These are phyloP conservation scores for Hemisphaericaspora subhashii DNA, from an alignment of 1,139 yeast genomes.

Conservation along the genomic window DNA sequence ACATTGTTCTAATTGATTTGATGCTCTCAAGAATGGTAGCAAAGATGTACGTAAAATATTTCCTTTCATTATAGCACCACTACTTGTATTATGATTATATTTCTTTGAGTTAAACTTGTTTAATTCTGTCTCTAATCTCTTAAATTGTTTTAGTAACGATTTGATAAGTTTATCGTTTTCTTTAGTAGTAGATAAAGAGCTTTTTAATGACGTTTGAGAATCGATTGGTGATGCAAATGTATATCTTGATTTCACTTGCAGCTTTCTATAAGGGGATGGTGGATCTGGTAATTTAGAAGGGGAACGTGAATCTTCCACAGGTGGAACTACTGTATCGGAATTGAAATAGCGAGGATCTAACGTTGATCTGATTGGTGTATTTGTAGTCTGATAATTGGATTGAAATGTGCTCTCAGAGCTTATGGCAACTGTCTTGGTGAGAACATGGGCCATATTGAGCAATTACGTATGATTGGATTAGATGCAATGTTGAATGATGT, in stretches of 20 bases:
- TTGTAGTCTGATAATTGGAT: too few species aligned
- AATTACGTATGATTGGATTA: too few species aligned
- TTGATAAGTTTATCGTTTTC: slow-evolving; percentile 30
- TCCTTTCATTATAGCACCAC: slow-evolving; percentile 52
- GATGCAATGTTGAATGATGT: too few species aligned
- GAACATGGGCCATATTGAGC: too few species aligned
- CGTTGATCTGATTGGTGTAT: too few species aligned
- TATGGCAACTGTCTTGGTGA: too few species aligned
- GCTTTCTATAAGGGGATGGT: neutral
- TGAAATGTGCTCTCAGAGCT: too few species aligned
- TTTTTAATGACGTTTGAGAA: slow-evolving; percentile 7
- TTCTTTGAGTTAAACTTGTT: slow-evolving; percentile 52
- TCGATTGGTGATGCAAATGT: slow-evolving; percentile 3
- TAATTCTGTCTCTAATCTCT: slow-evolving; percentile 45
- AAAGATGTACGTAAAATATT: slow-evolving; percentile 66
- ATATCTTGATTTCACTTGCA: slow-evolving; percentile 3
- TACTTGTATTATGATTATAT: slow-evolving; percentile 17
- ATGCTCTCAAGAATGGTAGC: slow-evolving; percentile 61
- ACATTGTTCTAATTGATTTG: slow-evolving; percentile 25
- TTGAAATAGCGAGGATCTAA: too few species aligned
- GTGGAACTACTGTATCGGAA: too few species aligned
- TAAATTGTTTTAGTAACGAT: slow-evolving; percentile 36
- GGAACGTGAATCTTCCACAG: neutral
- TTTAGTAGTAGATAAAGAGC: slow-evolving; percentile 6
- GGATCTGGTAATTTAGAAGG: neutral